Base-by-base conservation (phyloP, 371 early-diverging fungal species). In the Mortierella sp. region DNA sequence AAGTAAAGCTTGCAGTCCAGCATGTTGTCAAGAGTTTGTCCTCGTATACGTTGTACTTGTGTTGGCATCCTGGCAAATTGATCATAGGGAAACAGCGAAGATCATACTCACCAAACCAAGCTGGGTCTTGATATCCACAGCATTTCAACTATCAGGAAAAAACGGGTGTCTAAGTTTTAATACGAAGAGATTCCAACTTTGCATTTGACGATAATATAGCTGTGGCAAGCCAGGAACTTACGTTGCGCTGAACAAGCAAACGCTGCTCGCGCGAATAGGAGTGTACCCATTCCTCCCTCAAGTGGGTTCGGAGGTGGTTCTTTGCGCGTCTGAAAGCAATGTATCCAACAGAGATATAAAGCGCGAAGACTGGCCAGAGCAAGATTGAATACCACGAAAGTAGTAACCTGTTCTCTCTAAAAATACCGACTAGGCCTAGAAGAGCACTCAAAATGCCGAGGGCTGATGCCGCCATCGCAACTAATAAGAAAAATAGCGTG, bases 281-380 rank as follows among this genome's bases (percentile, higher is more conserved):
- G 31, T 68, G 57, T 9, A 68, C 22, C 80, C 80, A 80, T 49
- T 80, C 80, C 2, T 74, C 75, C 51, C 43, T 56, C 42, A 80
- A 49, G 28, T 55, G 66, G 1, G 28, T 53, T 31, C 70, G 75
- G 26, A 80, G 75, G 28, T 74, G 64, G 15, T 63, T 54, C 71
- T 80, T 80, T 59, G 61, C 67, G 2, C 75, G 75, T 28, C 88
- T 87, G 64, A 88, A 90, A 13, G 90, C 72, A 6, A 85, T 73
- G 55, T 90, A 90, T 5, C 90, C 90, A 49, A 90, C 82, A 2
- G 89, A 83, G 7, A 89, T 75, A 68, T 87, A 87, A 47, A 89
- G 32, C 1, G 83, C 86, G 73, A 90, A 89, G 59, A 83, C 84
- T 1, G 84, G 84, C 90, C 90, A 90, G 9, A 90, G 64, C 2